These are phyloP conservation scores for Chlamydomonas sp. DNA, from an alignment of 139 green algal genomes.

Conservation along the genomic window DNA sequence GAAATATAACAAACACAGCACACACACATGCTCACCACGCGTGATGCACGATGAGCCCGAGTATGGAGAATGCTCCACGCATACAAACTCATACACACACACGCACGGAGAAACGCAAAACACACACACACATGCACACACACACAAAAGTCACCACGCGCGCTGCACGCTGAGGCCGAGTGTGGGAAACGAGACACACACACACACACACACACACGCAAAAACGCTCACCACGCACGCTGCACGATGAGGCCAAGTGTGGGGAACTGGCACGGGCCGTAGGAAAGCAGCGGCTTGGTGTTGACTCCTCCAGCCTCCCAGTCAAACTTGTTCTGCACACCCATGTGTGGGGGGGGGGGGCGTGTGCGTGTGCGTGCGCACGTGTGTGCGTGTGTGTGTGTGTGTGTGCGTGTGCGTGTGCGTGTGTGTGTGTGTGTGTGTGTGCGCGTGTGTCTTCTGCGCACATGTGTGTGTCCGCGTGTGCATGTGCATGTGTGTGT, in stretches of 20 bases:
- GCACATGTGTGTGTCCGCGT: background rate
- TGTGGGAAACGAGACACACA: slow-evolving; percentile 90
- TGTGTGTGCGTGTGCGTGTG: slow-evolving; percentile 3
- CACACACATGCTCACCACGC: no score
- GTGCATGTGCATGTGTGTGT: no score
- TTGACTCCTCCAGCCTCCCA: slow-evolving; percentile 38
- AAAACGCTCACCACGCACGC: slow-evolving; percentile 65
- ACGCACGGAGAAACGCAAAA: no score
- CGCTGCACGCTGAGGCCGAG: slow-evolving; percentile 89
- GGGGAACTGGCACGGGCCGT: slow-evolving; percentile 96
- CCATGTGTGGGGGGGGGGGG: background rate
- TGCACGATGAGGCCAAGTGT: slow-evolving; percentile 96
- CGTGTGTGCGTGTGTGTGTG: background rate
- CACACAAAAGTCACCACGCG: slow-evolving; percentile 51
- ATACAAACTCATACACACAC: no score
- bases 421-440: no score
- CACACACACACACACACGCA: slow-evolving; percentile 60
- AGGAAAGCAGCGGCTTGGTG: slow-evolving; percentile 62
- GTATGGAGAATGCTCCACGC: no score
- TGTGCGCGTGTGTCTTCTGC: no score
- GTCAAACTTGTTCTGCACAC: slow-evolving; percentile 65
- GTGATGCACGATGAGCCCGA: no score
- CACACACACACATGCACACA: no score
- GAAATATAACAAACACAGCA: no score
- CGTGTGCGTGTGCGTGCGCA: background rate